Evolutionary conservation across 2,329 filamentous ascomycete species (phyloP), one percentile per base, ranked within the genome.

Genomic region (Gnomoniopsis smithogilvyi): DNA sequence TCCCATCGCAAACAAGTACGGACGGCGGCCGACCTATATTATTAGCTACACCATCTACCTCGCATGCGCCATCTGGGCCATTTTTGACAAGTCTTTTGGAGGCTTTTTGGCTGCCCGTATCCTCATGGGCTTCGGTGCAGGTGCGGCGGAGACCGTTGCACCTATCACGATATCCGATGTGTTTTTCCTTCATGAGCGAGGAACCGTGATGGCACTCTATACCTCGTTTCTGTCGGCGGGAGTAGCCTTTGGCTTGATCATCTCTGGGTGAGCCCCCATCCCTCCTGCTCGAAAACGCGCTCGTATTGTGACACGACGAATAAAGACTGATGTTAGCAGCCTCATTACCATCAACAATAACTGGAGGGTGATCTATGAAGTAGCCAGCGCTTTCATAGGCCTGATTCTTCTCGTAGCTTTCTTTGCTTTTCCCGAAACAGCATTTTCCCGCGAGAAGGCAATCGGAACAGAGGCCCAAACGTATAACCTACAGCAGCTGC

Each of bases 171-270:
- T 84, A 49, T 72, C 80, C 2, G 82, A 85, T 62, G 68, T 84
- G 33, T 85, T 84, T 68, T 85, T 83, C 66, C 69, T 85, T 17
- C 81, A 85, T 61, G 78, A 85, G 64, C 73, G 82, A 54, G 81
- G 80, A 1, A 69, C 73, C 1, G 70, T 80, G 45, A 84, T 82
- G 78, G 76, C 78, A 63, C 64, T 74, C 12, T 78, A 79, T 62
- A 75, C 73, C 15, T 70, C 71, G 21, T 73, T 74, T 17, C 64
- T 79, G 0, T 75, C 75, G 1, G 64, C 74, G 1, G 78, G 78
- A 2, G 77, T 78, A 6, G 74, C 74, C 1, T 68, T 70, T 17
- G 78, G 78, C 3, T 66, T 78, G 57, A 67, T 80, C 19, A 69
- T 80, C 41, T 74, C 74, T 26, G 78, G 73, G 69, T 72, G 62